Conservation (phyloP, 2,329 filamentous ascomycete genomes). For the Zalaria obscura region DNA sequence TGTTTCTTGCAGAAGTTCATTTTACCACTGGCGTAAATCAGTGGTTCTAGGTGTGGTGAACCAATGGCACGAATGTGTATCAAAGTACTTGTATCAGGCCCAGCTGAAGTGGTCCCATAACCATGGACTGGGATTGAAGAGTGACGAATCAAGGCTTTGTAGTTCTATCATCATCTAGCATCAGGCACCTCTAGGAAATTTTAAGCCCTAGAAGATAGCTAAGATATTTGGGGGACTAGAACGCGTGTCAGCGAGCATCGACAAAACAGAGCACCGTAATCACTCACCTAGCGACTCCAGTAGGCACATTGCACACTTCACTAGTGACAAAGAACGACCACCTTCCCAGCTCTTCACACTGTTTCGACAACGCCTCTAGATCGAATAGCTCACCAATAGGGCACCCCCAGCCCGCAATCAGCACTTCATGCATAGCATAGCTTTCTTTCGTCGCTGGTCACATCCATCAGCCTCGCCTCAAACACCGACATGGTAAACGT, state of each 20-base stretch:
- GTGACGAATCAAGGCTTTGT: no score
- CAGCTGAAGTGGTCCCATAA: no score
- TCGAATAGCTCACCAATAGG: slow-evolving; percentile 39
- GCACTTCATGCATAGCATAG: slow-evolving; percentile 29
- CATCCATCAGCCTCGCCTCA: neutral
- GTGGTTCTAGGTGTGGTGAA: no score
- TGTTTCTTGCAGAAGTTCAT: no score
- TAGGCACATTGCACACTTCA: slow-evolving; percentile 31
- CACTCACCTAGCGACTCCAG: slow-evolving; percentile 12
- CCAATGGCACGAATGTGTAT: no score
- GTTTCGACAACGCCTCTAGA: slow-evolving; percentile 28
- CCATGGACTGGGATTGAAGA: no score
- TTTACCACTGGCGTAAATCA: no score
- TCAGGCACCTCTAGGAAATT: no score
- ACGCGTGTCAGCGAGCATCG: no score
- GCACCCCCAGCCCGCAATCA: slow-evolving; percentile 35
- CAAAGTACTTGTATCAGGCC: no score
- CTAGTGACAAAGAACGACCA: slow-evolving; percentile 36
- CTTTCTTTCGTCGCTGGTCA: slow-evolving; percentile 17
- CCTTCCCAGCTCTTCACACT: slow-evolving; percentile 22
- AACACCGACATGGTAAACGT: neutral
- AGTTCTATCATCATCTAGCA: no score
- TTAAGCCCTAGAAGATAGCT: slow-evolving; percentile 9
- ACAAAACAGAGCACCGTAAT: no score
- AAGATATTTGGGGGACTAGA: slow-evolving; percentile 23